phyloP scores from a whole-genome alignment of 495 filamentous ascomycete species.

The Lepidopterella palustris region DNA sequence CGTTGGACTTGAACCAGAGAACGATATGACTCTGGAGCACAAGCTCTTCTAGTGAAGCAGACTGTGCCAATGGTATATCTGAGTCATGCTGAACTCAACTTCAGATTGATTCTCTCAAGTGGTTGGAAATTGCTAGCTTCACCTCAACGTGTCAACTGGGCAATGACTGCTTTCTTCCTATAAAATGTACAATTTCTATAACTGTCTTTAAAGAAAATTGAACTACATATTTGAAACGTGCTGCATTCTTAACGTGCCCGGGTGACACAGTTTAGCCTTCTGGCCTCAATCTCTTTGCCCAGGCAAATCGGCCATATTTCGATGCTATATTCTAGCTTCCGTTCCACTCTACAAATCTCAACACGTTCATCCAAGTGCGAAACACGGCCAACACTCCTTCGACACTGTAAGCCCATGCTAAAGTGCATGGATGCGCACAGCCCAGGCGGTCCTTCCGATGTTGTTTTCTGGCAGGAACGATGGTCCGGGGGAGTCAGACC shows the following conservation, averaged over 20 bases:
- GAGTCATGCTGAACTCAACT: not conserved
- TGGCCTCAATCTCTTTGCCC: not conserved
- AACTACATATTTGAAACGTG: not conserved
- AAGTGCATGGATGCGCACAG: no score
- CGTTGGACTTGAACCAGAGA: constrained; percentile 94
- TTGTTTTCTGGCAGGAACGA: no score
- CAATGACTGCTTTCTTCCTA: not conserved
- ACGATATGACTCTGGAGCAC: constrained; percentile 98
- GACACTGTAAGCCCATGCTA: no score
- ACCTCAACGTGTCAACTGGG: not conserved
- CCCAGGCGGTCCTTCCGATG: no score
- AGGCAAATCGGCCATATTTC: no score
- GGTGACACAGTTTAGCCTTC: not conserved
- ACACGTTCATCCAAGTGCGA: no score
- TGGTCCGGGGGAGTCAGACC: no score
- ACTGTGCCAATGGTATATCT: not conserved
- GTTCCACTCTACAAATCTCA: no score
- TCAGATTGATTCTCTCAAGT: not conserved
- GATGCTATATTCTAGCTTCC: no score
- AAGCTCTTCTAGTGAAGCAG: constrained; percentile 76
- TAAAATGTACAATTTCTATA: not conserved
- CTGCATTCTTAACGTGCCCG: not conserved
- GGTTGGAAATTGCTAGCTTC: not conserved
- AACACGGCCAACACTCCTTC: no score
- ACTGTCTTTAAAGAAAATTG: not conserved